phyloP scores from a whole-genome alignment of 306 rosid species.

The Psophocarpus tetragonolobus region DNA sequence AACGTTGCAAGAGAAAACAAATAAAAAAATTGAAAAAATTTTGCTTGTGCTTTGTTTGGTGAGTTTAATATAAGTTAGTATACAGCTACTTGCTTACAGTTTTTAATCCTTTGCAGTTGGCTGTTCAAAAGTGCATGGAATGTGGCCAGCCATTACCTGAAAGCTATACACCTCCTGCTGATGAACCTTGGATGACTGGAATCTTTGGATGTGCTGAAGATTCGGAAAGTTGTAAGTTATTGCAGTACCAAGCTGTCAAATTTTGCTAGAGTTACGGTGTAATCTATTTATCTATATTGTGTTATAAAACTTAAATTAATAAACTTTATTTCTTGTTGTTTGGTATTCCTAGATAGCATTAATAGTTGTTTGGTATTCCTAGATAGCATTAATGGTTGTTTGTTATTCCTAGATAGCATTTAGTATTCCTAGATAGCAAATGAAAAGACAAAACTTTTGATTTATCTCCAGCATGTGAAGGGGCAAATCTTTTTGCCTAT shows the following conservation, averaged over 20 bases:
- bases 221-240: slow-evolving; percentile 58
- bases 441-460: no score
- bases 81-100: neutral
- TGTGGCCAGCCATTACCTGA: slow-evolving; percentile 75
- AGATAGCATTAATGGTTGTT: no score
- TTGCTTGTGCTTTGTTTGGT: slow-evolving; percentile 1
- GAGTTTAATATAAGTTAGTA: slow-evolving; percentile 1
- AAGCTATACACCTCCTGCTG: slow-evolving; percentile 74
- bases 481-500: no score
- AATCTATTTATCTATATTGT: slow-evolving; percentile 8
- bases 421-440: no score
- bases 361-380: no score
- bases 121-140: slow-evolving; percentile 56
- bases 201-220: slow-evolving; percentile 70
- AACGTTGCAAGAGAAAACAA: neutral
- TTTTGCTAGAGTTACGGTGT: neutral
- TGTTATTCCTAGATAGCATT: no score
- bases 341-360: no score
- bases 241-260: slow-evolving; percentile 2
- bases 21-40: neutral
- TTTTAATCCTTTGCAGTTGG: slow-evolving; percentile 45
- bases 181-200: slow-evolving; percentile 75
- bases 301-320: no score
- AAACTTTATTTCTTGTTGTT: no score
- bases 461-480: no score